Conservation (phyloP, 768 basidiomycete species). For the Lactarius tabidus region DNA sequence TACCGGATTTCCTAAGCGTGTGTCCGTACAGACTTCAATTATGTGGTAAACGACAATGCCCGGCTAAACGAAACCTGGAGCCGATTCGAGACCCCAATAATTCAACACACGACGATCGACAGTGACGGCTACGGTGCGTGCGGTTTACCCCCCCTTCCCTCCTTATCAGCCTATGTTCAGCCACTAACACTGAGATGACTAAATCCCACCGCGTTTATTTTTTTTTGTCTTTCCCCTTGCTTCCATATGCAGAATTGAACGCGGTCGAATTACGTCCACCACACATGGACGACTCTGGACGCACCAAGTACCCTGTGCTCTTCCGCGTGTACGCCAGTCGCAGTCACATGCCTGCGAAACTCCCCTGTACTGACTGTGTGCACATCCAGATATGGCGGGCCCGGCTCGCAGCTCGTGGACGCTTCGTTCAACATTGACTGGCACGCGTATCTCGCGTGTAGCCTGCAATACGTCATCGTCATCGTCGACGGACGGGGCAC, state of each 20-base stretch:
- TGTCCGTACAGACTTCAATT: slow-evolving; percentile 49
- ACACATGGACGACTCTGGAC: slow-evolving; percentile 90
- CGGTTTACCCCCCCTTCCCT: background rate
- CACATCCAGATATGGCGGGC: slow-evolving; percentile 77
- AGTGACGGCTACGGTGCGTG: slow-evolving; percentile 70
- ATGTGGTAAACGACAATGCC: slow-evolving; percentile 68
- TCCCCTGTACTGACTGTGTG: too few species aligned
- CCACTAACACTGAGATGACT: background rate
- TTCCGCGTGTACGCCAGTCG: slow-evolving; percentile 64
- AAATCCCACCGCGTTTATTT: background rate
- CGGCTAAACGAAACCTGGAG: slow-evolving; percentile 56
- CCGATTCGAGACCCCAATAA: slow-evolving; percentile 67
- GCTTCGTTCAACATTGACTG: slow-evolving; percentile 68
- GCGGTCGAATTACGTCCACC: slow-evolving; percentile 90
- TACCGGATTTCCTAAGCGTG: background rate
- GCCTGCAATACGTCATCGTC: slow-evolving; percentile 80
- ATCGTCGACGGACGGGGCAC: slow-evolving; percentile 92
- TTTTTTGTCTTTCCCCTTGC: background rate
- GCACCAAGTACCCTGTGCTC: slow-evolving; percentile 91
- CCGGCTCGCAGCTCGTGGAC: slow-evolving; percentile 75
- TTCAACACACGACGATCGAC: slow-evolving; percentile 65
- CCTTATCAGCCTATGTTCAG: background rate
- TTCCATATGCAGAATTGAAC: slow-evolving; percentile 62
- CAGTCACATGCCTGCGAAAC: too few species aligned
- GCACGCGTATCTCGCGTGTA: slow-evolving; percentile 82